Evolutionary conservation across 768 basidiomycete species (phyloP).

Genomic region (Termitomyces sp.): DNA sequence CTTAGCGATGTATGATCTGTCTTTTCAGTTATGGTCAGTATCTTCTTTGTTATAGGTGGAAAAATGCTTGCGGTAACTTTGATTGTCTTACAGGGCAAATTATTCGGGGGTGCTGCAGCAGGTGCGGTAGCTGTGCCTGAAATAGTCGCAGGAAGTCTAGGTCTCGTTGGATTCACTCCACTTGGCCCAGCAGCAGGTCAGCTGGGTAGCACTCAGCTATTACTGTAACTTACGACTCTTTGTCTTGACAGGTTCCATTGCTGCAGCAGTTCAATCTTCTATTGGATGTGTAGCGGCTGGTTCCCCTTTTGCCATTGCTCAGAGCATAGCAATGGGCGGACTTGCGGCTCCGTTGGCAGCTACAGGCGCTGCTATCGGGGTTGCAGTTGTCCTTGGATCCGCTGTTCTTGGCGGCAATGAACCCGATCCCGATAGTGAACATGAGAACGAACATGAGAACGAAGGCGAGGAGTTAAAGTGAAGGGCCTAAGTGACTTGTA

Average conservation of each 20-base stretch:
- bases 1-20: not conserved
- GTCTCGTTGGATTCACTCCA: not conserved
- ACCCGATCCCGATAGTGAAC: not conserved
- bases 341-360: not conserved
- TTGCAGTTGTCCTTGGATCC: not conserved
- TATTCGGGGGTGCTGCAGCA: not conserved
- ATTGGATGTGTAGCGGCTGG: not conserved
- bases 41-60: not conserved
- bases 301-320: not conserved
- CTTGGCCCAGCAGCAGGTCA: not conserved
- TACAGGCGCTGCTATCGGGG: not conserved
- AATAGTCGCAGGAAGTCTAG: not conserved
- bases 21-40: not conserved
- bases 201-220: not conserved
- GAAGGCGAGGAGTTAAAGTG: not conserved
- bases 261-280: not conserved
- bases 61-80: not conserved
- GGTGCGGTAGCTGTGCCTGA: not conserved
- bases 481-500: not conserved
- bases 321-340: not conserved
- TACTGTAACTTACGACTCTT: not conserved
- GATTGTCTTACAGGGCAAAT: not conserved
- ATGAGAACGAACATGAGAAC: not conserved
- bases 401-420: not conserved
- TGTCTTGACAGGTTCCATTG: not conserved